Conservation (phyloP, 768 basidiomycete species). For the Solioccasus polychromus region DNA sequence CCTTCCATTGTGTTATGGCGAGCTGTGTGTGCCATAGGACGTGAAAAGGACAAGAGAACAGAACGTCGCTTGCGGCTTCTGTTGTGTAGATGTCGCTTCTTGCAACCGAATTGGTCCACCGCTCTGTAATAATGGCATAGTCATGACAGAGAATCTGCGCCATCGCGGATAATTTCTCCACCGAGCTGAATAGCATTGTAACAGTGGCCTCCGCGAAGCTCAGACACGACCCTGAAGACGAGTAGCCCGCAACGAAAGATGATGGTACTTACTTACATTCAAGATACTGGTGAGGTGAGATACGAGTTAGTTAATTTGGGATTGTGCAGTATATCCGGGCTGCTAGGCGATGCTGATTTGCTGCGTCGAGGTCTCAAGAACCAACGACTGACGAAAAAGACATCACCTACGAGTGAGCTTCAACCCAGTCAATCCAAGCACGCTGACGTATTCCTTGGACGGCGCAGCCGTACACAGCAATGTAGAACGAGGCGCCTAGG, state of each 20-base stretch:
- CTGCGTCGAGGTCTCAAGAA: background rate
- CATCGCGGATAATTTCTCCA: background rate
- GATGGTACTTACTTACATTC: background rate
- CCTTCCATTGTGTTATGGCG: background rate
- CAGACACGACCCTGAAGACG: background rate
- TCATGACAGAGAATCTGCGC: background rate
- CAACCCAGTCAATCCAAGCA: background rate
- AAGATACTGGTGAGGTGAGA: background rate
- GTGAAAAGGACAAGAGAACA: background rate
- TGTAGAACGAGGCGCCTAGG: background rate
- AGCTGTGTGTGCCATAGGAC: background rate
- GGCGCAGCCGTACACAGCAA: background rate
- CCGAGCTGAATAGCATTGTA: background rate
- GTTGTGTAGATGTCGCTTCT: background rate
- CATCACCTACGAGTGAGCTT: background rate
- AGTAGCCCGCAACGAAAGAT: background rate
- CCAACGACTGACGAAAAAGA: background rate
- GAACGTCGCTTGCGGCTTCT: background rate
- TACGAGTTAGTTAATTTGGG: background rate
- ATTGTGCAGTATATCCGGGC: background rate
- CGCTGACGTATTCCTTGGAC: no score
- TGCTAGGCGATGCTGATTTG: background rate
- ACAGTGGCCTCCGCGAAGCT: background rate
- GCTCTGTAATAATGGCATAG: background rate
- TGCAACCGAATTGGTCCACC: background rate